A percentile compares a stretch with the other conserved stretches of the same genome.
Conservation (phyloP, 192 early-diverging fungal species). For the Mortierella antarctica region DNA sequence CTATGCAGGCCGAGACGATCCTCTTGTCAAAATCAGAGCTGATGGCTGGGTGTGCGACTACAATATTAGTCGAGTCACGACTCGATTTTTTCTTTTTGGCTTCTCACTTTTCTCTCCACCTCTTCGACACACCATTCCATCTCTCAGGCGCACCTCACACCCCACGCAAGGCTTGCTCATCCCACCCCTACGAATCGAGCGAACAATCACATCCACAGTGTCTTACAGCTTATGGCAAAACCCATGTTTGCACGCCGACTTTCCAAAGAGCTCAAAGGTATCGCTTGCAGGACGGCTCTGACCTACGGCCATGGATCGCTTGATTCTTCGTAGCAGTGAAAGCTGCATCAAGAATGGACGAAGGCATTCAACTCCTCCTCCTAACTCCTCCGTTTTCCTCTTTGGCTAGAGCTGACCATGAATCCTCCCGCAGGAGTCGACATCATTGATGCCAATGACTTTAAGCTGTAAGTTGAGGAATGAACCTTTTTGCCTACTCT, state of each 20-base stretch:
- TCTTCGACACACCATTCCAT: neutral
- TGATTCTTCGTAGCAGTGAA: too few relatives aligned
- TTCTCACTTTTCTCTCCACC: neutral
- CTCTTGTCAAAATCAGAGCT: too few relatives aligned
- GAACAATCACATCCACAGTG: too few relatives aligned
- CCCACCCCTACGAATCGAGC: too few relatives aligned
- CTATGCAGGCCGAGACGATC: too few relatives aligned
- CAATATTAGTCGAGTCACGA: too few relatives aligned
- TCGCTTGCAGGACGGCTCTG: neutral
- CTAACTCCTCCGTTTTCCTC: neutral
- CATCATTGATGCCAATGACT: slow-evolving; percentile 63
- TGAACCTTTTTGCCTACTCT: neutral
- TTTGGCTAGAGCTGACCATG: slow-evolving; percentile 57
- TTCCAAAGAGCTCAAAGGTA: slow-evolving; percentile 63
- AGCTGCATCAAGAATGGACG: too few relatives aligned
- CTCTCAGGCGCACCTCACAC: neutral
- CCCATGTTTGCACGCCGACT: slow-evolving; percentile 62
- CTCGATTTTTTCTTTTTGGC: neutral
- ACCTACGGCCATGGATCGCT: too few relatives aligned
- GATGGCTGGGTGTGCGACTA: too few relatives aligned
- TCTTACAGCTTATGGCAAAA: slow-evolving; percentile 22
- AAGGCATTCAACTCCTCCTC: neutral
- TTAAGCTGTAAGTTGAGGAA: slow-evolving; percentile 56
- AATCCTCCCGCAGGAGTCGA: slow-evolving; percentile 65
- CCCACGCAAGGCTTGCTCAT: too few relatives aligned